Evolutionary conservation across 805 yeast species (phyloP), one percentile per base, ranked within the genome.

Genomic region (Metschnikowia kunwiensis): DNA sequence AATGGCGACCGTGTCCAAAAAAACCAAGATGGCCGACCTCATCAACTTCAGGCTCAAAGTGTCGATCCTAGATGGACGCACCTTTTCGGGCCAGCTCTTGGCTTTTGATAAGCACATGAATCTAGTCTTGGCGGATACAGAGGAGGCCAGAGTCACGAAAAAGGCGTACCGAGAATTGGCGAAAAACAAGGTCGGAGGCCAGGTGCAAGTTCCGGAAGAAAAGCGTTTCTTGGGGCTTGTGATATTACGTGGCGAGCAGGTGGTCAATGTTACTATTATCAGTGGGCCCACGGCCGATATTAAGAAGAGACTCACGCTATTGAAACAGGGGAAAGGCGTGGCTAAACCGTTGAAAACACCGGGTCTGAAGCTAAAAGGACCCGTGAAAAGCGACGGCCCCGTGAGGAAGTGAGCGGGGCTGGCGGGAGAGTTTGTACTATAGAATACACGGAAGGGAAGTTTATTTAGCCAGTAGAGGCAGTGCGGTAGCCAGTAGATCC

Each of bases 91-190:
- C 2, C 80, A 79, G 44, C 70, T 91, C 35, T 61, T 89, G 44
- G 88, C 97, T 6, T 91, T 86, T 58, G 98, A 93, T 59, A 82
- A 82, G 54, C 84, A 82, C 56, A 80, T 89, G 82, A 91, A 91
- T 58, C 56, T 91, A 12, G 95, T 93, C 10, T 64, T 91, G 21
- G 74, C 84, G 9, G 93, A 89, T 46, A 77, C 93, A 27, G 88
- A 86, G 51, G 98, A 91, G 56, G 78, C 78, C 51, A 71, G 97
- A 46, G 61, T 80, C 8, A 79, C 95, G 4, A 80, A 78, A 49
- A 78, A 78, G 43, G 72, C 85, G 34, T 56, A 42, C 43, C 54
- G 44, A 15, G 65, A 56, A 43, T 57, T 68, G 49, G 63, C 56
- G 44, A 61, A 51, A 42, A 41, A 42, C n/a, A 47, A 54, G 5